These are phyloP conservation scores for Chrysanthemum lavandulifolium DNA, from an alignment of 129 eudicot genomes.

Conservation along the genomic window DNA sequence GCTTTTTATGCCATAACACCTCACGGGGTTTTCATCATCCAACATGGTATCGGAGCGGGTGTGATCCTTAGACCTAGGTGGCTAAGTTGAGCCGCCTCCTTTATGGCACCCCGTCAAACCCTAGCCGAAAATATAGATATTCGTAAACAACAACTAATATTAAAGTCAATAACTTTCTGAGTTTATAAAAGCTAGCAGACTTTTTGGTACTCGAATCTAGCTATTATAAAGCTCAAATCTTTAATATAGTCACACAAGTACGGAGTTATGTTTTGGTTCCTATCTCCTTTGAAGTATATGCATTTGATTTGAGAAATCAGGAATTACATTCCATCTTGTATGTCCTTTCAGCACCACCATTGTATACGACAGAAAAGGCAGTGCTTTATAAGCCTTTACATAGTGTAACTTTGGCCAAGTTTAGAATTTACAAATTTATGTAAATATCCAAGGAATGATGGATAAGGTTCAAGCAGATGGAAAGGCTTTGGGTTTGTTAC, in stretches of 20 bases:
- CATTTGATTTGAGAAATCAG: background rate
- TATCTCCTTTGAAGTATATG: conserved; percentile 8
- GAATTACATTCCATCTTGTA: background rate
- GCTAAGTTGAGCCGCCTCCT: no score
- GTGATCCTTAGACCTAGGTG: no score
- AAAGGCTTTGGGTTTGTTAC: conserved; percentile 93
- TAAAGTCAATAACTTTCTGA: background rate
- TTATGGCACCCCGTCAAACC: no score
- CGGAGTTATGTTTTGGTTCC: background rate
- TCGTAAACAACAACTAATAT: background rate
- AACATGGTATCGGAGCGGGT: no score
- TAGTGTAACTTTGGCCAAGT: conserved; percentile 62
- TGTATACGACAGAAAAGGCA: conserved; percentile 72
- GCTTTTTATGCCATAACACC: no score
- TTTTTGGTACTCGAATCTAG: no score
- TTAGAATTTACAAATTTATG: background rate
- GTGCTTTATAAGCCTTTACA: conserved; percentile 62
- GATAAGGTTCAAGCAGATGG: conserved; percentile 72
- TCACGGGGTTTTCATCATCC: no score
- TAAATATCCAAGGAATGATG: conserved; percentile 57
- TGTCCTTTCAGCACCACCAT: conserved; percentile 67
- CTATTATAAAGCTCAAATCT: background rate
- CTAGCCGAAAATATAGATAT: background rate
- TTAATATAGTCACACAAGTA: background rate
- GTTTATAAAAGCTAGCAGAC: no score